Percentiles rank a stretch among this genome's conserved stretches.
phyloP scores from a whole-genome alignment of 805 yeast genomes.

The Lipomyces chichibuensis region DNA sequence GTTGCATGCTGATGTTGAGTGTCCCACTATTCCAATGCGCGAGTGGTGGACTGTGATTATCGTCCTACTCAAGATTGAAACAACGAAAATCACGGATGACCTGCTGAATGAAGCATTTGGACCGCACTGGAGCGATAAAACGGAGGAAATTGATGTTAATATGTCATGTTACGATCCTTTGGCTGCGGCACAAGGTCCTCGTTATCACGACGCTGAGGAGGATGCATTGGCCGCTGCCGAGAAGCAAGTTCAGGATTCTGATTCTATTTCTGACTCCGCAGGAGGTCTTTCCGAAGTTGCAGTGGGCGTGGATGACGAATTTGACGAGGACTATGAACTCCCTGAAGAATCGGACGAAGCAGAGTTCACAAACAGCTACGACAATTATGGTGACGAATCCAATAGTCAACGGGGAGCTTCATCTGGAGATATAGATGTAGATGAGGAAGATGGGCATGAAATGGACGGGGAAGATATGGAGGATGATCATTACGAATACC shows the following conservation, averaged over 20 bases:
- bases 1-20: neutral
- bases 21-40: conserved; percentile 1
- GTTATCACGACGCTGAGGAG: neutral
- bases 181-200: neutral
- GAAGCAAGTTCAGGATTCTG: neutral
- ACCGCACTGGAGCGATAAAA: conserved; percentile 4
- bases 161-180: neutral
- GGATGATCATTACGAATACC: conserved; percentile 14
- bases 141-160: neutral
- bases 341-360: conserved; percentile 7
- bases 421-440: conserved; percentile 11
- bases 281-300: conserved; percentile 1
- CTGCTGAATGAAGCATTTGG: conserved; percentile 15
- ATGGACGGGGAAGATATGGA: conserved; percentile 3
- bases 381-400: conserved; percentile 9
- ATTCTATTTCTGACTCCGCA: neutral
- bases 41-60: conserved; percentile 6
- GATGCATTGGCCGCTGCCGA: neutral
- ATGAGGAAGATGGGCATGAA: conserved; percentile 9
- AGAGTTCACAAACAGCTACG: conserved; percentile 1
- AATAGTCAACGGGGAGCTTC: neutral
- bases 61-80: conserved; percentile 15
- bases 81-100: conserved; percentile 5
- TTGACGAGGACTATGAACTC: conserved; percentile 19
- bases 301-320: conserved; percentile 7